These are phyloP conservation scores for Mucor velutinosus DNA, from an alignment of 371 early-diverging fungal species.

Conservation along the genomic window DNA sequence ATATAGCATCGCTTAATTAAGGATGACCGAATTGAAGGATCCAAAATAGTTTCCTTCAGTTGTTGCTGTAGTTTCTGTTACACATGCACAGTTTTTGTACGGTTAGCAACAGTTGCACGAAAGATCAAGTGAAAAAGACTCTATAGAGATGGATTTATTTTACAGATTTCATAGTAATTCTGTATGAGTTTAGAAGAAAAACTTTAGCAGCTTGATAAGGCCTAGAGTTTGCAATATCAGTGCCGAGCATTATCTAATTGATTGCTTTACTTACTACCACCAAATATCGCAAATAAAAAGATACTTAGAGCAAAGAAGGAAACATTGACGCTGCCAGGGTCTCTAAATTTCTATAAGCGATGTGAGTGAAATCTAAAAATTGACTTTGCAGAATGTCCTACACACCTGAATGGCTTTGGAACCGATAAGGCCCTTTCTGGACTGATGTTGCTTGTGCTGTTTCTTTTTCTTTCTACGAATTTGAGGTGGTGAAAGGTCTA, in stretches of 20 bases:
- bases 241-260: neutral
- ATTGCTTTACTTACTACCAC: neutral
- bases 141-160: neutral
- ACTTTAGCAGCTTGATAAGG: neutral
- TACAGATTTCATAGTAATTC: neutral
- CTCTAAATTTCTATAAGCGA: neutral
- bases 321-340: neutral
- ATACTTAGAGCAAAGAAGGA: neutral
- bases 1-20: neutral
- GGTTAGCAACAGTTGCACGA: neutral
- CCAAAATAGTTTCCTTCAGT: neutral
- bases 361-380: neutral
- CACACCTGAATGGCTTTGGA: neutral
- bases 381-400: neutral
- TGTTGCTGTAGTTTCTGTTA: neutral
- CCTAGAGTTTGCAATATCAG: neutral
- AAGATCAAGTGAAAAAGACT: neutral
- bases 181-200: neutral
- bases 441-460: neutral
- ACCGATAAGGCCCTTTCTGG: neutral
- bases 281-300: neutral
- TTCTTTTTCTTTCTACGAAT: neutral
- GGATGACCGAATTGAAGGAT: conserved; percentile 3
- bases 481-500: neutral
- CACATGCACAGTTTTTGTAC: neutral